A percentile compares a stretch with the other conserved stretches of the same genome.
phyloP scores from a whole-genome alignment of 768 basidiomycete genomes.

The Chlorophyllum brunneum region DNA sequence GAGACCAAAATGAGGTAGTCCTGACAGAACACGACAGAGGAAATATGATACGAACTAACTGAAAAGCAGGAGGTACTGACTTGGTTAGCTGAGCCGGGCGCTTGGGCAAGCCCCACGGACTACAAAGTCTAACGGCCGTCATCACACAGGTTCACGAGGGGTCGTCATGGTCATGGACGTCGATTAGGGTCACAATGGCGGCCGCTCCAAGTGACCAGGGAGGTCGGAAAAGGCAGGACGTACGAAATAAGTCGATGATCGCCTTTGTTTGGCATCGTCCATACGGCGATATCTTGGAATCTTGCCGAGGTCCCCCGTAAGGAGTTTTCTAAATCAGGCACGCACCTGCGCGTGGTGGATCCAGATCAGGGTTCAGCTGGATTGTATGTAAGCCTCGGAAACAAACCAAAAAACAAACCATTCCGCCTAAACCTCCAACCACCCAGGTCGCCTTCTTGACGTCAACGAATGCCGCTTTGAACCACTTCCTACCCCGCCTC shows the following conservation, averaged over 20 bases:
- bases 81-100: background rate
- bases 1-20: background rate
- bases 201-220: slow-evolving; percentile 21
- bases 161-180: slow-evolving; percentile 27
- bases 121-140: slow-evolving; percentile 9
- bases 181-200: slow-evolving; percentile 22
- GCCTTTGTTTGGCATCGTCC: slow-evolving; percentile 29
- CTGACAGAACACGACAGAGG: background rate
- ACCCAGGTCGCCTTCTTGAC: slow-evolving; percentile 21
- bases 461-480: slow-evolving; percentile 22
- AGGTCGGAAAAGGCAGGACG: slow-evolving; percentile 21
- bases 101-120: background rate
- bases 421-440: slow-evolving; percentile 19
- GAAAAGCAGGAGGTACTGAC: background rate
- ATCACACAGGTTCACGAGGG: slow-evolving; percentile 11
- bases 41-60: background rate
- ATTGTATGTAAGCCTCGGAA: slow-evolving; percentile 31
- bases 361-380: slow-evolving; percentile 33
- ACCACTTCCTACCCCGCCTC: slow-evolving; percentile 24
- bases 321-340: slow-evolving; percentile 11
- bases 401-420: slow-evolving; percentile 31
- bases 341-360: slow-evolving; percentile 36
- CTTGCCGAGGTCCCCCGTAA: slow-evolving; percentile 42
- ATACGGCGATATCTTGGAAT: slow-evolving; percentile 35
- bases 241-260: slow-evolving; percentile 32